These are phyloP conservation scores for Lithospermum erythrorhizon DNA, from an alignment of 257 asterid species.

Conservation along the genomic window DNA sequence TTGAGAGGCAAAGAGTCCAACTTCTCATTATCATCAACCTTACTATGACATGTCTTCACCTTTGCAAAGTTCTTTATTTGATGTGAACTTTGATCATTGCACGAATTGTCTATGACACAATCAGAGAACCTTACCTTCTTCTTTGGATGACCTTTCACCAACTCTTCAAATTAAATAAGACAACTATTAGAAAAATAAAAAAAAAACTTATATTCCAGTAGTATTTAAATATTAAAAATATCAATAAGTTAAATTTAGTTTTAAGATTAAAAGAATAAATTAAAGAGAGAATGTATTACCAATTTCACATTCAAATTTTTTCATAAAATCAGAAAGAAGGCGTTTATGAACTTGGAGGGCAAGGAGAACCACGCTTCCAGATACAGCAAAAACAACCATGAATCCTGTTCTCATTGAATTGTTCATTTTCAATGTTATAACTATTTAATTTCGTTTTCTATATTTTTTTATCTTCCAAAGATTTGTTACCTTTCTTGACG, in stretches of 20 bases:
- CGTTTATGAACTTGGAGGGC: constrained; percentile 76
- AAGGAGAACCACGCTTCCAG: constrained; percentile 71
- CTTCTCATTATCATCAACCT: constrained; percentile 18
- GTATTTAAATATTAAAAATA: too few species aligned
- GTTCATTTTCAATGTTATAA: constrained; percentile 23
- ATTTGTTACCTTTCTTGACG: neutral
- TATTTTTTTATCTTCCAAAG: neutral
- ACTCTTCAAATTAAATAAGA: constrained; percentile 9
- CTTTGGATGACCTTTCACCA: constrained; percentile 14
- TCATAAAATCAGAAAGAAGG: constrained; percentile 72
- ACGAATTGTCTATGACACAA: constrained; percentile 10
- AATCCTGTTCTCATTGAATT: constrained; percentile 46
- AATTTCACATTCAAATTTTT: constrained; percentile 56
- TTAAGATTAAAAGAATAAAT: too few species aligned
- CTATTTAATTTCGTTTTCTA: too few species aligned
- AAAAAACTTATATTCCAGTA: too few species aligned
- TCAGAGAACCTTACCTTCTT: constrained; percentile 50
- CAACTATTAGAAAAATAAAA: too few species aligned
- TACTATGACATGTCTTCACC: neutral
- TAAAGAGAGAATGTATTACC: constrained; percentile 1
- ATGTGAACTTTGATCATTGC: constrained; percentile 2
- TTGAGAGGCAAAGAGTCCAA: constrained; percentile 54
- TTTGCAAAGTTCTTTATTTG: constrained; percentile 4
- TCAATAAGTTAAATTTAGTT: too few species aligned
- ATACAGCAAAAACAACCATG: constrained; percentile 80